Evolutionary conservation across 768 basidiomycete genomes (phyloP), one percentile per base, ranked within the genome.

Genomic region (Scleroderma citrinum): DNA sequence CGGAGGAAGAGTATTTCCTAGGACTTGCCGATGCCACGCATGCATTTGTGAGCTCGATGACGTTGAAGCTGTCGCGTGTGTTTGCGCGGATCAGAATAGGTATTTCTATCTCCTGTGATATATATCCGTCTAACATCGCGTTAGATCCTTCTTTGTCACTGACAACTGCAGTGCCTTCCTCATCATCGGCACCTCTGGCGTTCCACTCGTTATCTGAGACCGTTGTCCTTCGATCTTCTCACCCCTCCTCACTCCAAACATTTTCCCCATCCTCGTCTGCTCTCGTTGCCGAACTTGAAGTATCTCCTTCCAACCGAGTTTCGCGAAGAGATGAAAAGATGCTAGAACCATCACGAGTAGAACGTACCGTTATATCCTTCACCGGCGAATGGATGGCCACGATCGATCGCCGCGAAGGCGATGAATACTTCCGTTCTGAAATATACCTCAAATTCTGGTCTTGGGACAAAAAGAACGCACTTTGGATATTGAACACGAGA

Each of bases 361-460:
- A 90, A 43, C 74, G 72, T 10, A 78, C 77, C 6, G 78, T 75
- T 5, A 71, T 94, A 50, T 86, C 87, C 5, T 63, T 76, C 2
- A 72, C 70, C n/a, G 85, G 85, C 10, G 75, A 80, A 40, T 98
- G 95, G 94, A 81, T 99, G 81, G 92, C 92, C 5, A 94, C 95
- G 2, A 66, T 91, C 21, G 95, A 99, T 67, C 67, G 70, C 26
- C 78, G 93, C 47, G 76, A 81, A 48, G 83, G 77, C 5, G 83
- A 86, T 37, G 80, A 79, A 20, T 73, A 71, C 12, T 82, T 82
- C 66, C 81, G 74, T 54, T 71, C 71, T 23, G 92, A 85, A 67
- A 73, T 84, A 26, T 85, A 85, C 62, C 75, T 99, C 48, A 98
- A 98, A 70, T 68, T 97, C 30, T 99, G 96, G 95, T 71, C 70